A percentile compares a stretch with the other conserved stretches of the same genome.
Evolutionary conservation across 768 basidiomycete genomes (phyloP).

Genomic region (Lentinula edodes): DNA sequence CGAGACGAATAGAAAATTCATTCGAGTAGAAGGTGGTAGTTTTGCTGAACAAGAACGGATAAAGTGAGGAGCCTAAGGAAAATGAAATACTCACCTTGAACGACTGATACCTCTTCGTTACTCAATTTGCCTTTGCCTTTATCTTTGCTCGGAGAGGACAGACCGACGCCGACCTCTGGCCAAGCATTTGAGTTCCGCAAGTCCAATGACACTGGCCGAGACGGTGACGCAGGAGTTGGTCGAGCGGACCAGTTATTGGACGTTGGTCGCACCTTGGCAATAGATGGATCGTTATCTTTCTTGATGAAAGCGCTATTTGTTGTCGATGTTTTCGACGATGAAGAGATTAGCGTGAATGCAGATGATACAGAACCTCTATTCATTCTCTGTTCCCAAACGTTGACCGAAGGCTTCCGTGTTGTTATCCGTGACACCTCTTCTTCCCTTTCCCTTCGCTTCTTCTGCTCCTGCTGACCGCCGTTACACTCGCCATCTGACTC

Average conservation of each 20-base stretch:
- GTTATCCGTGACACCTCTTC: neutral
- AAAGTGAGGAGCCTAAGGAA: neutral
- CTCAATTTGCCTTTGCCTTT: neutral
- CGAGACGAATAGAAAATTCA: neutral
- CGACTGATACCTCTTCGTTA: neutral
- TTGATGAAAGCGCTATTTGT: neutral
- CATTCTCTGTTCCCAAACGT: constrained; percentile 4
- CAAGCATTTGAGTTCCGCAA: neutral
- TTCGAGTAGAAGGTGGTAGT: neutral
- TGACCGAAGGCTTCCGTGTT: neutral
- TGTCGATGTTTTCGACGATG: neutral
- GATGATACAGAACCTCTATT: neutral
- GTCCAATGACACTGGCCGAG: neutral
- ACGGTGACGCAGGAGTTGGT: neutral
- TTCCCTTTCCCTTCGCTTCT: neutral
- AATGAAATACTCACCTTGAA: neutral
- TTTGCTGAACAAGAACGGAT: neutral
- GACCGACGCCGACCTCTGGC: constrained; percentile 1
- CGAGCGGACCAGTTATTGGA: neutral
- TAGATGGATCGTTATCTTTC: neutral
- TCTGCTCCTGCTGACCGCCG: neutral
- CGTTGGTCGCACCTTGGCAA: neutral
- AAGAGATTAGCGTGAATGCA: neutral
- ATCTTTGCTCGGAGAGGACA: neutral
- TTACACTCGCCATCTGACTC: neutral